Percentiles rank a stretch among this genome's conserved stretches.
These are phyloP conservation scores for Populus ilicifolia DNA, from an alignment of 345 rosid species.

Conservation along the genomic window DNA sequence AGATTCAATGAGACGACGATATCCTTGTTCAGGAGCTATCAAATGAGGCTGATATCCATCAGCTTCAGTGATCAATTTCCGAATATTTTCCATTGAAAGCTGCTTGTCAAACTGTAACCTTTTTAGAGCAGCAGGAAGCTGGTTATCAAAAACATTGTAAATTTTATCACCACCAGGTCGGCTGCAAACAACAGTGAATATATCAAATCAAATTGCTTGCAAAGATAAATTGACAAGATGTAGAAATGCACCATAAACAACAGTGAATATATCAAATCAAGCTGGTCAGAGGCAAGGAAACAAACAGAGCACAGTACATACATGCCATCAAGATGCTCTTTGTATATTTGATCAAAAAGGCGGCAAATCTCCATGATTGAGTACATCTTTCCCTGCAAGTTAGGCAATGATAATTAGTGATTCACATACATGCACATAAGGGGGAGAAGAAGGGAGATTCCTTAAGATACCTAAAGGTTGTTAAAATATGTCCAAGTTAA, in stretches of 20 bases:
- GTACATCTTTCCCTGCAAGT: conserved; percentile 85
- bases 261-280: too few relatives aligned
- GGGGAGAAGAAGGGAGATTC: not conserved
- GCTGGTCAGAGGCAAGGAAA: not conserved
- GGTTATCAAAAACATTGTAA: conserved; percentile 90
- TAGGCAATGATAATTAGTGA: conserved; percentile 23
- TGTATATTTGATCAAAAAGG: conserved; percentile 84
- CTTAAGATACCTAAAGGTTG: conserved; percentile 10
- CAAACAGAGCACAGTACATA: conserved; percentile 29
- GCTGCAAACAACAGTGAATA: conserved; percentile 39
- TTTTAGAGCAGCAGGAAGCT: conserved; percentile 97
- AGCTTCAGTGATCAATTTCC: conserved; percentile 96
- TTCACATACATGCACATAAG: not conserved
- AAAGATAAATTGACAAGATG: not conserved
- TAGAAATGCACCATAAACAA: not conserved
- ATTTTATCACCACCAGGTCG: conserved; percentile 97
- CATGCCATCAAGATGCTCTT: conserved; percentile 99
- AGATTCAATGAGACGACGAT: conserved; percentile 97
- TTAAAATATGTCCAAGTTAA: not conserved
- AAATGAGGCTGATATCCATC: conserved; percentile 99
- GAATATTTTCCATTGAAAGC: conserved; percentile 93
- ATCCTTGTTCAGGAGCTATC: conserved; percentile 99
- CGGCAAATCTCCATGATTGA: conserved; percentile 98
- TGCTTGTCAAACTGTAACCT: conserved; percentile 98
- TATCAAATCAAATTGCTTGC: not conserved